These are phyloP conservation scores for Fusarium subglutinans DNA, from an alignment of 2,329 filamentous ascomycete species.

Conservation along the genomic window DNA sequence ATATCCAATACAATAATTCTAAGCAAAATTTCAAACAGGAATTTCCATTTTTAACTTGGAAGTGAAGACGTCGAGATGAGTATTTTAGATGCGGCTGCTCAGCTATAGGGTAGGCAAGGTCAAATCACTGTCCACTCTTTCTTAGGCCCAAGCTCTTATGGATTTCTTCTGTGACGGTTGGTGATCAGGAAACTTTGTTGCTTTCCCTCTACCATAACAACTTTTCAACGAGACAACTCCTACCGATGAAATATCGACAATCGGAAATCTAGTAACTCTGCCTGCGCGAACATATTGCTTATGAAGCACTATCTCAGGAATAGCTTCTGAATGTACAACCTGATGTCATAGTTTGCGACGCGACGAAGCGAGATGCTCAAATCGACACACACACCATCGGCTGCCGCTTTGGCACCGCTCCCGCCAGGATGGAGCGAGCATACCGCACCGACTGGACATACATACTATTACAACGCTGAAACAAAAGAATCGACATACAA, in stretches of 20 bases:
- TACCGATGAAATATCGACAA: not conserved
- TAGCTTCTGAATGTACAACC: not conserved
- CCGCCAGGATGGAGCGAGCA: conserved; percentile 92
- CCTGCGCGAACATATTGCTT: not conserved
- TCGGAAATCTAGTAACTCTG: too few relatives aligned
- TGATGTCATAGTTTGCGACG: conserved; percentile 27
- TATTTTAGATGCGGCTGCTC: not conserved
- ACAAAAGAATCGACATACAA: conserved; percentile 90
- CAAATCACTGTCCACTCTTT: not conserved
- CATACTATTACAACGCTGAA: conserved; percentile 85
- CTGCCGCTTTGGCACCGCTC: conserved; percentile 64
- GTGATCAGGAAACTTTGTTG: not conserved
- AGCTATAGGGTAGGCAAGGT: conserved; percentile 14
- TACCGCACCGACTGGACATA: conserved; percentile 85
- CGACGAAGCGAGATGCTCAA: conserved; percentile 67
- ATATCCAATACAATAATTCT: not conserved
- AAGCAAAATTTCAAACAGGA: not conserved
- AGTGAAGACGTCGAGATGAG: not conserved
- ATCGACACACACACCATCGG: conserved; percentile 75
- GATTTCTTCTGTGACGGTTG: conserved; percentile 7
- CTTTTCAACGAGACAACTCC: not conserved
- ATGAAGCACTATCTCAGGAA: not conserved
- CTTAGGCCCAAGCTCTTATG: conserved; percentile 21
- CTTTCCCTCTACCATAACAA: not conserved
- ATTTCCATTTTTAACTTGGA: not conserved